These are phyloP conservation scores for Ascocoryne sarcoides DNA, from an alignment of 2,329 filamentous ascomycete species.

Conservation along the genomic window DNA sequence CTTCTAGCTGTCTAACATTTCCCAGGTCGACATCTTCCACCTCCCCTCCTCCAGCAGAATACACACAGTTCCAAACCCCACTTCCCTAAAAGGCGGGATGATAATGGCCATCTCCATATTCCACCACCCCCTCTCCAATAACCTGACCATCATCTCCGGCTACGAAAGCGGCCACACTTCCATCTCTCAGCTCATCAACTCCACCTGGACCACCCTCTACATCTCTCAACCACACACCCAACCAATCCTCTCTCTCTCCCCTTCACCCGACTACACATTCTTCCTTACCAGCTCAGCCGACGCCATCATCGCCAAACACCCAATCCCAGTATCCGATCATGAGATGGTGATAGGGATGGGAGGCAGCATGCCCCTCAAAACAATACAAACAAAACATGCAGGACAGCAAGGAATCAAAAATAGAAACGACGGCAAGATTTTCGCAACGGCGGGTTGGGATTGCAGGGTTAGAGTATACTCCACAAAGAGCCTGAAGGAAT, in stretches of 20 bases:
- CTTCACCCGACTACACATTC: slow-evolving; percentile 38
- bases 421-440: slow-evolving; percentile 71
- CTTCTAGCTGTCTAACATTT: slow-evolving; percentile 12
- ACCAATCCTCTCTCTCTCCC: slow-evolving; percentile 68
- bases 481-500: slow-evolving; percentile 68
- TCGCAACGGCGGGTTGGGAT: slow-evolving; percentile 93
- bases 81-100: slow-evolving; percentile 58
- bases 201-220: slow-evolving; percentile 51
- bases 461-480: slow-evolving; percentile 73
- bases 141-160: slow-evolving; percentile 59
- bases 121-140: slow-evolving; percentile 32
- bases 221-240: slow-evolving; percentile 62
- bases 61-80: slow-evolving; percentile 42
- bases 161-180: slow-evolving; percentile 79
- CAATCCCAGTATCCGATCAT: slow-evolving; percentile 38
- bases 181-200: slow-evolving; percentile 38
- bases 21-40: slow-evolving; percentile 68
- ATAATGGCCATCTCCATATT: slow-evolving; percentile 72
- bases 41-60: slow-evolving; percentile 67
- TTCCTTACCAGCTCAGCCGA: slow-evolving; percentile 82
- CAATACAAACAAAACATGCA: slow-evolving; percentile 71
- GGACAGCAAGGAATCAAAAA: slow-evolving; percentile 78
- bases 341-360: slow-evolving; percentile 4
- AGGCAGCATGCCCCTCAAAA: slow-evolving; percentile 40
- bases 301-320: slow-evolving; percentile 67